phyloP scores from a whole-genome alignment of 768 basidiomycete species.

The Lactarius psammicola region DNA sequence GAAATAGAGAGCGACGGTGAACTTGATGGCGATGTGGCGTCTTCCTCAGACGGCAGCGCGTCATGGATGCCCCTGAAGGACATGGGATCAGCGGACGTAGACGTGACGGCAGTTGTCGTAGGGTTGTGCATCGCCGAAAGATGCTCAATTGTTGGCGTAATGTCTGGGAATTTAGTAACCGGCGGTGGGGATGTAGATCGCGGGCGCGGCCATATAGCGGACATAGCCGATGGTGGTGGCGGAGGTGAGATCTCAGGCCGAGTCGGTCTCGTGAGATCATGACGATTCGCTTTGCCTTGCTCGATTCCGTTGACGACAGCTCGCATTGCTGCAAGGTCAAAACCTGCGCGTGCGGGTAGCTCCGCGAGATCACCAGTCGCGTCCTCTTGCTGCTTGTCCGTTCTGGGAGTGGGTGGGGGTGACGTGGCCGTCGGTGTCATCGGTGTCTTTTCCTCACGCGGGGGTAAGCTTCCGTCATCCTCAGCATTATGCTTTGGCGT shows the following conservation, averaged over 20 bases:
- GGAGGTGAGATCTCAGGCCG: slow-evolving; percentile 31
- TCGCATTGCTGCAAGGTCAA: slow-evolving; percentile 81
- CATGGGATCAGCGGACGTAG: slow-evolving; percentile 39
- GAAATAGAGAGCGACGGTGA: slow-evolving; percentile 35
- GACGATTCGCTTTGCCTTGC: slow-evolving; percentile 26
- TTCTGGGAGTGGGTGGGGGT: background rate
- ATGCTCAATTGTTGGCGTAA: slow-evolving; percentile 20
- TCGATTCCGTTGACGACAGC: slow-evolving; percentile 63
- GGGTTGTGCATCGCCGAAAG: slow-evolving; percentile 31
- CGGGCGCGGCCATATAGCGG: background rate
- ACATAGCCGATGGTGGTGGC: slow-evolving; percentile 7
- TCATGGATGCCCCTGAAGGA: slow-evolving; percentile 38
- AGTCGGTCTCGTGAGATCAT: no score
- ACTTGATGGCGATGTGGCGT: slow-evolving; percentile 33
- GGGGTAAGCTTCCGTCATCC: slow-evolving; percentile 67
- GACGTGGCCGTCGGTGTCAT: background rate
- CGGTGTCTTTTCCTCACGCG: slow-evolving; percentile 45
- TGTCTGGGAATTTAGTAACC: background rate
- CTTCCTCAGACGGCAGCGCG: slow-evolving; percentile 25
- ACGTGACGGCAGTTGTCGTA: slow-evolving; percentile 21
- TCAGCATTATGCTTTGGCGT: slow-evolving; percentile 21
- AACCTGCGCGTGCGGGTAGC: slow-evolving; percentile 75
- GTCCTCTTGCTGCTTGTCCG: slow-evolving; percentile 24
- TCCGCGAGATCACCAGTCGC: slow-evolving; percentile 38
- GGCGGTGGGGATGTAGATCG: slow-evolving; percentile 8